A percentile compares a stretch with the other conserved stretches of the same genome.
These are phyloP conservation scores for Leishmania major DNA, from an alignment of 208 protist genomes.

Conservation along the genomic window DNA sequence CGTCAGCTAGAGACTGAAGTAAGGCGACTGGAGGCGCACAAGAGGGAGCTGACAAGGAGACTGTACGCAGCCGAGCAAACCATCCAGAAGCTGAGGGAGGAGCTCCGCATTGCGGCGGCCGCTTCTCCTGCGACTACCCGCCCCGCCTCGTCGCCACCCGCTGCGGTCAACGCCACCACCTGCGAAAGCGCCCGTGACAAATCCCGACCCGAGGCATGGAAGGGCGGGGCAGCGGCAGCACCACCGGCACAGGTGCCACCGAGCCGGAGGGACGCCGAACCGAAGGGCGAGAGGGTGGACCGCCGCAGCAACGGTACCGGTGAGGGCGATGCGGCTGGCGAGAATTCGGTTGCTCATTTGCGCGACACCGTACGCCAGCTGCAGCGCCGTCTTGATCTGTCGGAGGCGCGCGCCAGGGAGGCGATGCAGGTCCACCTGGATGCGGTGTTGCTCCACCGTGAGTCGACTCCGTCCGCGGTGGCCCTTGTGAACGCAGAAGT, in stretches of 20 bases:
- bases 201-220: neutral
- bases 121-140: neutral
- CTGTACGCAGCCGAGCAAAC: conserved; percentile 14
- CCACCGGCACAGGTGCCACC: neutral
- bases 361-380: conserved; percentile 22
- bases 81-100: neutral
- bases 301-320: neutral
- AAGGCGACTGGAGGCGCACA: conserved; percentile 18
- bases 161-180: neutral
- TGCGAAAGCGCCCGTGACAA: neutral
- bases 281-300: neutral
- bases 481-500: conserved; percentile 51
- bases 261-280: neutral
- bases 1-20: conserved; percentile 5
- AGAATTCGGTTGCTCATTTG: neutral
- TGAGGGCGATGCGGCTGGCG: neutral
- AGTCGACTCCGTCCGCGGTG: neutral
- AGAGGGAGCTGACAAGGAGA: conserved; percentile 2
- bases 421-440: conserved; percentile 26
- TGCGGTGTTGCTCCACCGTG: conserved; percentile 13
- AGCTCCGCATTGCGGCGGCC: neutral
- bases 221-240: neutral
- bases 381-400: conserved; percentile 19
- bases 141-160: neutral
- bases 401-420: conserved; percentile 12